Percentiles rank a stretch among this genome's conserved stretches.
Evolutionary conservation across 2,329 filamentous ascomycete genomes (phyloP).

Genomic region (Cladobotryum mycophilum): DNA sequence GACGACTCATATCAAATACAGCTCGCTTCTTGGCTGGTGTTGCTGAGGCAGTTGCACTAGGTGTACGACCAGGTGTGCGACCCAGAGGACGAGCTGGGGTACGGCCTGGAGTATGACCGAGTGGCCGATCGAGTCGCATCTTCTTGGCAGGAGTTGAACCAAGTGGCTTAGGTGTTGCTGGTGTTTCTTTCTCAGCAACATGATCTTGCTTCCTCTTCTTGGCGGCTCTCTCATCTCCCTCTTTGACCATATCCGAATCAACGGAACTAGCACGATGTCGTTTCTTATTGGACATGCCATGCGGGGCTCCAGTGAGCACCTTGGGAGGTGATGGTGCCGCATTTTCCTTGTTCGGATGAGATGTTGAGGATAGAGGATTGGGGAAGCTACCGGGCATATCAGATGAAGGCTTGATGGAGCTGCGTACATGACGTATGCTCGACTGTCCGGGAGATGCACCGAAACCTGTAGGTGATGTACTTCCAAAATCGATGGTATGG

Average conservation of each 20-base stretch:
- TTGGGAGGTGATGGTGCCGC: slow-evolving; percentile 31
- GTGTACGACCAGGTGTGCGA: background rate
- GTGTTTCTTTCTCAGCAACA: slow-evolving; percentile 45
- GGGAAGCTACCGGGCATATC: slow-evolving; percentile 54
- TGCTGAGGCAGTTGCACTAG: slow-evolving; percentile 15
- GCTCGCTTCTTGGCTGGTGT: slow-evolving; percentile 48
- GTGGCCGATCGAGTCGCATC: slow-evolving; percentile 21
- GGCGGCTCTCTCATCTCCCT: slow-evolving; percentile 42
- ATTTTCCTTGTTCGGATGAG: slow-evolving; percentile 51
- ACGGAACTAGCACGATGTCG: slow-evolving; percentile 52
- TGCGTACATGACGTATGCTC: slow-evolving; percentile 54
- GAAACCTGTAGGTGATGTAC: slow-evolving; percentile 44
- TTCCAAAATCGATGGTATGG: slow-evolving; percentile 55
- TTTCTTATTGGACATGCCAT: slow-evolving; percentile 62
- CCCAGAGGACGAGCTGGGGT: background rate
- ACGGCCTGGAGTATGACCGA: slow-evolving; percentile 19
- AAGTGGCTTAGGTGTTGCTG: slow-evolving; percentile 44
- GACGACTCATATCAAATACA: slow-evolving; percentile 50
- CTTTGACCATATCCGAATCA: slow-evolving; percentile 47
- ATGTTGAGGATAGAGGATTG: slow-evolving; percentile 21
- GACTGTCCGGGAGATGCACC: slow-evolving; percentile 53
- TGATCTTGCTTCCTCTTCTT: slow-evolving; percentile 53
- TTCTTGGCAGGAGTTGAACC: slow-evolving; percentile 34
- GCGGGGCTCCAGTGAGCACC: slow-evolving; percentile 44
- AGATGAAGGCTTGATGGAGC: slow-evolving; percentile 38